Conservation (phyloP, 1,284 basidiomycete species). For the Abortiporus biennis region DNA sequence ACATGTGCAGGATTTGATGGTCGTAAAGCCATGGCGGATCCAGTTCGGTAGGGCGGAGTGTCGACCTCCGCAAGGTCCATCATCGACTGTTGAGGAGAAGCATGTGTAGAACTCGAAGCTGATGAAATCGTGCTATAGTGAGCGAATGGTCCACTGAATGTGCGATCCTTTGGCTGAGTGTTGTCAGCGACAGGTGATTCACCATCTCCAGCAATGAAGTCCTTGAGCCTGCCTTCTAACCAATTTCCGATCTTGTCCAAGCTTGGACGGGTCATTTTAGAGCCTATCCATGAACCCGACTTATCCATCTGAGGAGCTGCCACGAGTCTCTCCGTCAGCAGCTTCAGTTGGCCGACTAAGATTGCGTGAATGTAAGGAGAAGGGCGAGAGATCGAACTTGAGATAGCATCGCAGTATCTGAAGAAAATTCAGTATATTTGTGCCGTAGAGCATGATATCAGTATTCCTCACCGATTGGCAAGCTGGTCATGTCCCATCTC, state of each 20-base stretch:
- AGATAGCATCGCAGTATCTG: constrained; percentile 94
- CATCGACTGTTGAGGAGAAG: constrained; percentile 63
- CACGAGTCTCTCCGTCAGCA: constrained; percentile 76
- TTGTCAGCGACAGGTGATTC: constrained; percentile 40
- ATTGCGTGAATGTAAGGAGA: constrained; percentile 66
- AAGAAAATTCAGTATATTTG: neutral
- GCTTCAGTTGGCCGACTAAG: constrained; percentile 75
- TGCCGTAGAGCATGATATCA: neutral
- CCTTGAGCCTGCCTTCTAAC: constrained; percentile 92
- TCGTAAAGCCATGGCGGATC: constrained; percentile 57
- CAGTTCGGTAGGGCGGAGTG: constrained; percentile 39
- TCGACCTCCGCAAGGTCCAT: constrained; percentile 37
- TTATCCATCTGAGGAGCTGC: constrained; percentile 73
- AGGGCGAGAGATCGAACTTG: constrained; percentile 54
- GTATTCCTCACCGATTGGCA: constrained; percentile 64
- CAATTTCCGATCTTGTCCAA: constrained; percentile 90
- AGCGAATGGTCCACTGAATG: constrained; percentile 80
- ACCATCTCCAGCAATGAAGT: constrained; percentile 91
- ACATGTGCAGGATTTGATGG: constrained; percentile 37
- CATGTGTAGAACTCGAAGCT: constrained; percentile 58
- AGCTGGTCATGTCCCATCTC: constrained; percentile 73
- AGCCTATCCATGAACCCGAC: constrained; percentile 74
- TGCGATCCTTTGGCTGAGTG: constrained; percentile 33
- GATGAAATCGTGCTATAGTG: constrained; percentile 95
- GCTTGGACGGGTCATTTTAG: constrained; percentile 82